These are phyloP conservation scores for Byssochlamys sp. DNA, from an alignment of 2,329 filamentous ascomycete species.

Conservation along the genomic window DNA sequence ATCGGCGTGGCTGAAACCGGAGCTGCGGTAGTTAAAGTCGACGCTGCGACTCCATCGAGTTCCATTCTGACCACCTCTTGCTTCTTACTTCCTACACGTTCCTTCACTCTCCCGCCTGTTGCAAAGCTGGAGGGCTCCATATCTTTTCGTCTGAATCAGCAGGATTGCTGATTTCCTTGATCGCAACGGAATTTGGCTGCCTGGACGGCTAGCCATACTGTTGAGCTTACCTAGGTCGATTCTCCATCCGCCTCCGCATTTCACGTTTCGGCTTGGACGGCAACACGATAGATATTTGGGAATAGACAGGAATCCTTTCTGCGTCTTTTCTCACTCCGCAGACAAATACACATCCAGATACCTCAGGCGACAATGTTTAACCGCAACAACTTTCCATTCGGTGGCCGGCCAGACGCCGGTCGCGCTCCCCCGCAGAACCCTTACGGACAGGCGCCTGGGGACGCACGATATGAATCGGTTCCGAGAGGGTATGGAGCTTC, in stretches of 20 bases:
- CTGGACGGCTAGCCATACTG: neutral
- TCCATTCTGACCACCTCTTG: neutral
- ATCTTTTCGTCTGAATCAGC: neutral
- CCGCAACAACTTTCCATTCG: constrained; percentile 43
- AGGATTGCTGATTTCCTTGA: neutral
- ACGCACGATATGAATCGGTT: constrained; percentile 11
- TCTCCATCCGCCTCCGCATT: neutral
- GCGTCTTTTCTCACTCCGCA: neutral
- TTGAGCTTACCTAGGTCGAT: neutral
- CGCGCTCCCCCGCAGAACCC: constrained; percentile 32
- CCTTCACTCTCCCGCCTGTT: neutral
- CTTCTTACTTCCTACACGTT: neutral
- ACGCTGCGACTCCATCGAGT: neutral
- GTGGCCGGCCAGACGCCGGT: constrained; percentile 29
- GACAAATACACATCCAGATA: neutral
- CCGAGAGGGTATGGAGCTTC: constrained; percentile 18
- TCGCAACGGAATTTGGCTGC: neutral
- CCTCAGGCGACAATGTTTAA: constrained; percentile 44
- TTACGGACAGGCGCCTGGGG: constrained; percentile 29
- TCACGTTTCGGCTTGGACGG: neutral
- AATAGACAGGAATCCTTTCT: neutral
- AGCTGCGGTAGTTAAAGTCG: neutral
- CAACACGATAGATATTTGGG: neutral
- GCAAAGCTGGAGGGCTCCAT: neutral
- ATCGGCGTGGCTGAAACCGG: constrained; percentile 8